Evolutionary conservation across 805 yeast species (phyloP).

Genomic region (Suhomyces sp.): DNA sequence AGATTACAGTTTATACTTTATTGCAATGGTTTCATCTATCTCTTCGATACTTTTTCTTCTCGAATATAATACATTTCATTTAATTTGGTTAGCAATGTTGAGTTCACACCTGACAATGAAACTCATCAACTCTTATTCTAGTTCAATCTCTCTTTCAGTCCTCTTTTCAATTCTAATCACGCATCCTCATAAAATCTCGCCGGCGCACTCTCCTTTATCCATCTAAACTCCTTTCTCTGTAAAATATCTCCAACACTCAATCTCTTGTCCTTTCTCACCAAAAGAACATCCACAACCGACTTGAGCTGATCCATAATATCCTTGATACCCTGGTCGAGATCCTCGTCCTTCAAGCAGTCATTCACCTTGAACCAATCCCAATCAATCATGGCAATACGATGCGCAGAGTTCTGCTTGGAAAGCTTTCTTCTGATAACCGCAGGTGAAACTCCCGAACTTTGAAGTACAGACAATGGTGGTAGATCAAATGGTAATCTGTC

Average conservation of each 20-base stretch:
- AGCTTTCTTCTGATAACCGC: constrained; percentile 44
- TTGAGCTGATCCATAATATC: constrained; percentile 22
- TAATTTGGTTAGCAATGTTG: too few relatives aligned
- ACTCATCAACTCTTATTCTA: too few relatives aligned
- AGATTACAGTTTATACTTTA: too few relatives aligned
- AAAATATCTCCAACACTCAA: constrained; percentile 18
- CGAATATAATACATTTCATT: too few relatives aligned
- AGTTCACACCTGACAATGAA: too few relatives aligned
- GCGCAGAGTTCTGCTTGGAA: constrained; percentile 61
- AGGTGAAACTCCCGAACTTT: constrained; percentile 33
- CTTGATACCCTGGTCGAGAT: constrained; percentile 15
- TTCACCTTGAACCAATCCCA: constrained; percentile 76
- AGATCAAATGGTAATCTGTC: constrained; percentile 90
- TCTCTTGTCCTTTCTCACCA: constrained; percentile 41
- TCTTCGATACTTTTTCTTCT: too few relatives aligned
- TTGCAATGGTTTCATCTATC: too few relatives aligned
- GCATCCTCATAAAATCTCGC: constrained; percentile 1
- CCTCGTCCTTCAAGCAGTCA: constrained; percentile 12
- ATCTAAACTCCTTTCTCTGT: constrained; percentile 17
- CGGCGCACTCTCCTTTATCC: constrained; percentile 23
- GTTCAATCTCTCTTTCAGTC: too few relatives aligned
- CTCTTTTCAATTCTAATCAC: too few relatives aligned
- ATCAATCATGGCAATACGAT: constrained; percentile 86
- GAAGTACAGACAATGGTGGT: constrained; percentile 50
- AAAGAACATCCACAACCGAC: constrained; percentile 29